phyloP scores from a whole-genome alignment of 768 basidiomycete genomes.

The Gloeophyllum trabeum region DNA sequence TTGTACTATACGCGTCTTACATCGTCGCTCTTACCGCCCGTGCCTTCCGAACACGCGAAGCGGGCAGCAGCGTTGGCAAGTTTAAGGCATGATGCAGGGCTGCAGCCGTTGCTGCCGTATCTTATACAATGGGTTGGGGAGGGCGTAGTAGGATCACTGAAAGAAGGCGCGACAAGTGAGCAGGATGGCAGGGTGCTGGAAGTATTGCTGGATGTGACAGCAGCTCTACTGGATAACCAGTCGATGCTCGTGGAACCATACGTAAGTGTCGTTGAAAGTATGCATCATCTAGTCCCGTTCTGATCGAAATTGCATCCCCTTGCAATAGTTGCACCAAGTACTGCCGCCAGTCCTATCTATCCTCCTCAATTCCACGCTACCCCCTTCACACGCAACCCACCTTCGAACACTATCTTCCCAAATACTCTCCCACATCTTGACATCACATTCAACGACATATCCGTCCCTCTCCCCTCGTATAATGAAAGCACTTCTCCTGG shows the following conservation, averaged over 20 bases:
- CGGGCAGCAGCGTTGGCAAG: constrained; percentile 86
- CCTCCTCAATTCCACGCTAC: constrained; percentile 80
- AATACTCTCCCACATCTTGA: constrained; percentile 72
- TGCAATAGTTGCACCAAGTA: constrained; percentile 80
- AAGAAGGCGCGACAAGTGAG: constrained; percentile 38
- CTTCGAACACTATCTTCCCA: constrained; percentile 77
- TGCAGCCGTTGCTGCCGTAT: constrained; percentile 88
- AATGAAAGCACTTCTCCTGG: constrained; percentile 87
- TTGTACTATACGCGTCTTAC: constrained; percentile 91
- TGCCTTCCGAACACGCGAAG: constrained; percentile 49
- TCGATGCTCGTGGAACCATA: constrained; percentile 95
- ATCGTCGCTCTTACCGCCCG: constrained; percentile 65
- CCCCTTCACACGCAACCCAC: constrained; percentile 53
- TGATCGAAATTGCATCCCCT: too few species aligned
- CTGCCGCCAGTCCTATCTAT: constrained; percentile 88
- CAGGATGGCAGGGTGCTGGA: constrained; percentile 64
- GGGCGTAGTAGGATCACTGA: constrained; percentile 59
- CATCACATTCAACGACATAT: constrained; percentile 80
- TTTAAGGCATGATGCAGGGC: constrained; percentile 78
- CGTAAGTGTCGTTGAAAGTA: constrained; percentile 58
- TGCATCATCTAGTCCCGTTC: too few species aligned
- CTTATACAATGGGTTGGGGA: constrained; percentile 93
- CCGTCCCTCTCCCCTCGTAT: constrained; percentile 81
- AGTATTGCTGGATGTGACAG: constrained; percentile 74
- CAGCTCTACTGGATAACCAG: constrained; percentile 76